These are phyloP conservation scores for Lecanicillium sp. DNA, from an alignment of 2,329 filamentous ascomycete species.

Conservation along the genomic window DNA sequence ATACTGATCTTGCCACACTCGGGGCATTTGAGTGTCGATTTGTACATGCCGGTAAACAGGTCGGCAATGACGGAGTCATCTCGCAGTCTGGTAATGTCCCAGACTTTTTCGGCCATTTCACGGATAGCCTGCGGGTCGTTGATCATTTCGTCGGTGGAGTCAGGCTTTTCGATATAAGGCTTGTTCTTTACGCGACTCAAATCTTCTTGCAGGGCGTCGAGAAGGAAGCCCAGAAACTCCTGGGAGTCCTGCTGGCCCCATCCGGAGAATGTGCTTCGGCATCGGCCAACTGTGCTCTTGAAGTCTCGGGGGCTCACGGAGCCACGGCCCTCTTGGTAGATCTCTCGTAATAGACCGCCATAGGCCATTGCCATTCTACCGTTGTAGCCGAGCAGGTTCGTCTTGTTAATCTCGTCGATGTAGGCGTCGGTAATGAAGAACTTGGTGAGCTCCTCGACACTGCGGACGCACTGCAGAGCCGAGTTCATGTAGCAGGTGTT, in stretches of 20 bases:
- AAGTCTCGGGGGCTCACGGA: conserved; percentile 75
- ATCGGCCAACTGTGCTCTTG: conserved; percentile 74
- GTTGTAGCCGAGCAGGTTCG: conserved; percentile 79
- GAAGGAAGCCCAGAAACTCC: conserved; percentile 89
- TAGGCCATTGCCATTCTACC: conserved; percentile 86
- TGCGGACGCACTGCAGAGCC: conserved; percentile 87
- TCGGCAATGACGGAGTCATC: conserved; percentile 96
- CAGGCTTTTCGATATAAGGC: conserved; percentile 94
- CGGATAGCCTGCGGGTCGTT: conserved; percentile 73
- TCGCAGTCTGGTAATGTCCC: conserved; percentile 83
- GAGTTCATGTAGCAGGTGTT: conserved; percentile 99
- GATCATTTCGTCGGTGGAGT: conserved; percentile 95
- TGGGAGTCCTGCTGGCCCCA: conserved; percentile 97
- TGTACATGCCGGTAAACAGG: conserved; percentile 96
- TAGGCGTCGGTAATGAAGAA: conserved; percentile 79
- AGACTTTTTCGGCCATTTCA: conserved; percentile 80
- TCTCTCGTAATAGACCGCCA: conserved; percentile 64
- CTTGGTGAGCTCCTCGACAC: conserved; percentile 85
- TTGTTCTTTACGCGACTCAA: conserved; percentile 91
- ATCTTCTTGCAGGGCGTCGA: conserved; percentile 93
- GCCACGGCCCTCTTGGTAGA: conserved; percentile 66
- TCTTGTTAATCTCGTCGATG: conserved; percentile 73
- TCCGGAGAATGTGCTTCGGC: conserved; percentile 80
- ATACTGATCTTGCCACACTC: conserved; percentile 93
- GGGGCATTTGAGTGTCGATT: conserved; percentile 91